Evolutionary conservation across 805 yeast genomes (phyloP), one percentile per base, ranked within the genome.

Genomic region (Metschnikowia proteae): DNA sequence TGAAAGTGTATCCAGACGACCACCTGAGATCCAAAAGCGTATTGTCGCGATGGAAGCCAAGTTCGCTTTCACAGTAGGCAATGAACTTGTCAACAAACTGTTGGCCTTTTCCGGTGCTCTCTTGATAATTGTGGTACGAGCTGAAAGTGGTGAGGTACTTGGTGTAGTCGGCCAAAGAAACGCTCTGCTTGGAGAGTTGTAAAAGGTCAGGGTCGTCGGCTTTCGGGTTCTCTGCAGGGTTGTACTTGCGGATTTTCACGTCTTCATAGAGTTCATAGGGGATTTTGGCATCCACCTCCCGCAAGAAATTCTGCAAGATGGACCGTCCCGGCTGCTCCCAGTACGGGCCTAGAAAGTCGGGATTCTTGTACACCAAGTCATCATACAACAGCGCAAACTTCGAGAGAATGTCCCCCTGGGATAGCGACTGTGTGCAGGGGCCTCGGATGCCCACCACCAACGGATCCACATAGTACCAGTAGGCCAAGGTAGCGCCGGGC

Each of bases 281-380:
- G 3, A 73, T 68, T 25, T 60, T 58, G n/a, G 76, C 57, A 32
- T 69, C 61, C 4, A 82, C 70, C 8, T 69, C 77, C 11, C 53
- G 58, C 52, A 78, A 73, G 49, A 74, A 59, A 5, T 67, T 53
- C 45, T 83, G 68, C 31, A 91, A 64, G 10, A 77, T 67, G 5
- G 60, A 46, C 42, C 96, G 71, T 0, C 97, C 97, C 0, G 96
- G 94, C 56, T 84, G 86, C 58, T 88, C 86, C 97, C 97, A 91
- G 60, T 80, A 80, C 0, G 83, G 82, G 0, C 91, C 91, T 40
- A 85, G 62, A 38, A 60, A 68, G 2, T 64, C 60, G 0, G 76
- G 70, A 42, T 68, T 70, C 27, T 70, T 73, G 53, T 79, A 79
- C 5, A 67, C 70, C 43, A 70, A 64, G 37, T 71, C 65, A 38